phyloP scores from a whole-genome alignment of 306 rosid species.

The Vigna hirtella region DNA sequence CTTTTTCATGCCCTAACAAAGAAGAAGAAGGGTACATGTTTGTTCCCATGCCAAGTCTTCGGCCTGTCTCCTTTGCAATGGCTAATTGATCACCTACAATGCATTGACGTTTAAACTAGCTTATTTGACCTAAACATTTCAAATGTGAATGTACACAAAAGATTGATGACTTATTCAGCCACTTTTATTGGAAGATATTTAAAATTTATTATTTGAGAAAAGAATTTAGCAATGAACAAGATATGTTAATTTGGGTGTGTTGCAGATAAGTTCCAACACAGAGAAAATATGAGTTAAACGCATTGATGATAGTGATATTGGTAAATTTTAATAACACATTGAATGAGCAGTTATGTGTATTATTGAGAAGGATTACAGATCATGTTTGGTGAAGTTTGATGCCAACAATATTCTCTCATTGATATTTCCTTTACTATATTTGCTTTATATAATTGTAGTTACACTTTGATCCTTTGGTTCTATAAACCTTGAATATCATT shows the following conservation, averaged over 20 bases:
- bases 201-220: constrained; percentile 3
- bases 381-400: too few species aligned
- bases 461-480: too few species aligned
- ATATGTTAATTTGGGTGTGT: not conserved
- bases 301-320: too few species aligned
- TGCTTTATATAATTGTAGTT: too few species aligned
- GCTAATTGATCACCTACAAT: constrained; percentile 80
- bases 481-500: too few species aligned
- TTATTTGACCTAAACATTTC: constrained; percentile 30
- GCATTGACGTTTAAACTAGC: constrained; percentile 40
- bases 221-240: constrained; percentile 12
- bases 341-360: too few species aligned
- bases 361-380: too few species aligned
- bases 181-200: constrained; percentile 23
- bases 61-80: constrained; percentile 89
- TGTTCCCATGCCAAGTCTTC: constrained; percentile 95
- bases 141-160: constrained; percentile 15
- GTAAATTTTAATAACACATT: too few species aligned
- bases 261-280: constrained; percentile 21
- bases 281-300: constrained; percentile 2
- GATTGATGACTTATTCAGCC: constrained; percentile 15
- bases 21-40: constrained; percentile 95
- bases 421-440: too few species aligned
- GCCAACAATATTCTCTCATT: too few species aligned
- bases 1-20: constrained; percentile 66